phyloP scores from a whole-genome alignment of 2,329 filamentous ascomycete genomes.

The Colletotrichum nymphaeae region DNA sequence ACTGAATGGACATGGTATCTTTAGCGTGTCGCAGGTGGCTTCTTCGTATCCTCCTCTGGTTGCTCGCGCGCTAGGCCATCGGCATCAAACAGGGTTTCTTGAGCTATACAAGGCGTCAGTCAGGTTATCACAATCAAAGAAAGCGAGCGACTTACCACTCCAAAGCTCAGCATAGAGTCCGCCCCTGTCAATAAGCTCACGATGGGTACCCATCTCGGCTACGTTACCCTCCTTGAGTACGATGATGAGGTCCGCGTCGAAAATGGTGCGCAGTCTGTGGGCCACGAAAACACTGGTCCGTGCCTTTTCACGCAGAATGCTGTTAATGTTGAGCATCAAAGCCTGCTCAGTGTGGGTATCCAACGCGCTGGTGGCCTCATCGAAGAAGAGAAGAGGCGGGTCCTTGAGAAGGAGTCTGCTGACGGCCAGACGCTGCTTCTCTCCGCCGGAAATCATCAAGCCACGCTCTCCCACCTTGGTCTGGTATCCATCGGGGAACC shows the following conservation, averaged over 20 bases:
- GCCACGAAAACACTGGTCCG: slow-evolving; percentile 96
- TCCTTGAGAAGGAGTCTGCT: slow-evolving; percentile 88
- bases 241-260: slow-evolving; percentile 92
- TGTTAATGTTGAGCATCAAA: slow-evolving; percentile 91
- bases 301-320: slow-evolving; percentile 86
- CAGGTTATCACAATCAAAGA: not conserved
- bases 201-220: slow-evolving; percentile 90
- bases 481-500: slow-evolving; percentile 87
- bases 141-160: slow-evolving; percentile 72
- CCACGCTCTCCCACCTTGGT: slow-evolving; percentile 94
- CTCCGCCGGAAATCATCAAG: slow-evolving; percentile 96
- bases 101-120: slow-evolving; percentile 56
- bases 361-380: slow-evolving; percentile 91
- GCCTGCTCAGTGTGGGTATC: slow-evolving; percentile 95
- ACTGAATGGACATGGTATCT: not conserved
- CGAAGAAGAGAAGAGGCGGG: slow-evolving; percentile 90
- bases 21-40: slow-evolving; percentile 1
- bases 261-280: slow-evolving; percentile 91
- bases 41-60: slow-evolving; percentile 57
- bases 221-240: slow-evolving; percentile 87
- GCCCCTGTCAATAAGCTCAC: slow-evolving; percentile 80
- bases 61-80: slow-evolving; percentile 56
- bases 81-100: slow-evolving; percentile 69
- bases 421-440: slow-evolving; percentile 91
- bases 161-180: slow-evolving; percentile 91